phyloP scores from a whole-genome alignment of 768 basidiomycete genomes.

The Pholiota conissans region DNA sequence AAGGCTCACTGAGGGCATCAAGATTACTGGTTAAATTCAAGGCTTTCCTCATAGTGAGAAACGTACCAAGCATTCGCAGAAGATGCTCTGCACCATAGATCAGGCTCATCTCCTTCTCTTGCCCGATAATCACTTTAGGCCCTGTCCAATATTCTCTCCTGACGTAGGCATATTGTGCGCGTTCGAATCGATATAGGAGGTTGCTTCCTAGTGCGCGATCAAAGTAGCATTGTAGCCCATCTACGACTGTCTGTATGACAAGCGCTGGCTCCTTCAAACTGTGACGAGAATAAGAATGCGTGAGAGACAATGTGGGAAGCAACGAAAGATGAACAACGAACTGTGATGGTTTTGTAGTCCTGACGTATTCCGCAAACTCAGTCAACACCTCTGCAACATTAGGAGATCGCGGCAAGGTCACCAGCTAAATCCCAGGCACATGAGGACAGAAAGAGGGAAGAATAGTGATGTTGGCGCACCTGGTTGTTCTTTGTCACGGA shows the following conservation, averaged over 20 bases:
- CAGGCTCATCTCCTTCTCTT: conserved; percentile 82
- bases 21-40: too few relatives aligned
- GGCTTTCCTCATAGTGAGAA: background rate
- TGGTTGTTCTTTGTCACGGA: conserved; percentile 92
- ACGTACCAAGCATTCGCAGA: conserved; percentile 85
- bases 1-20: conserved; percentile 65
- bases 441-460: background rate
- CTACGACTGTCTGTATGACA: conserved; percentile 77
- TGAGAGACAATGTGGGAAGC: background rate
- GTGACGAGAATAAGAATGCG: background rate
- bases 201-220: conserved; percentile 89
- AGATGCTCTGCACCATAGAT: conserved; percentile 96
- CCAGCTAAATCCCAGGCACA: conserved; percentile 52
- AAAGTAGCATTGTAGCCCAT: conserved; percentile 89
- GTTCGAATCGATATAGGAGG: conserved; percentile 92
- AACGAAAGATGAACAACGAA: conserved; percentile 25
- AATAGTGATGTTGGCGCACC: conserved; percentile 41
- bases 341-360: conserved; percentile 48
- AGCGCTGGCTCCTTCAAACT: conserved; percentile 71
- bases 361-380: conserved; percentile 72
- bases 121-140: conserved; percentile 59
- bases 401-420: conserved; percentile 78
- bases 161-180: conserved; percentile 86
- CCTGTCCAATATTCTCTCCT: conserved; percentile 75
- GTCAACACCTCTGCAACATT: conserved; percentile 75